Evolutionary conservation across 305 asterid species (phyloP), one percentile per base, ranked within the genome.

Genomic region (Fraxinus ornus): DNA sequence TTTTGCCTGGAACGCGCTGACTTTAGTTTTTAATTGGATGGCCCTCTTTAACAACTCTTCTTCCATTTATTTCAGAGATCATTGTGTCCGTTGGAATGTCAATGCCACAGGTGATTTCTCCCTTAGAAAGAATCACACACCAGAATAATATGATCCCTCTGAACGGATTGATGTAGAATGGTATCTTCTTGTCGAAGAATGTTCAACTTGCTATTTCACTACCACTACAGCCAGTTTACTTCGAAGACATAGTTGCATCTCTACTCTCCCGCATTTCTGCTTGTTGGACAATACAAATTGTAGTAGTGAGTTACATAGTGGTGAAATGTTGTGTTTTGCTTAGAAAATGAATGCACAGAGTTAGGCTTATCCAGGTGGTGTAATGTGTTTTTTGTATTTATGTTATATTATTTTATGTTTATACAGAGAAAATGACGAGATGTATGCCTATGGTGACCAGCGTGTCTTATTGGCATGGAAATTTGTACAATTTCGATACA

Each of bases 51-150:
- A 33, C 71, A 49, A 79, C 78, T 12, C 21, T 35, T 62, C 26
- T 77, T 41, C 76, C 3, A 66, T 82, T 71, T 84, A 44, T 88
- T 90, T 47, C 95, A 95, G 98, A 95, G 88, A 93, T 95, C 89
- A 93, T 93, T 47, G 96, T 95, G 55, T 93, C 98, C 1, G 98
- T 95, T 75, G 98, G 98, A 66, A 95, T 92, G 94, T 92, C 98
- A 35, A 92, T 94, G 93, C 98, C 98, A 39, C 98, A 86, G 87
- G 87, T 87, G 90, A 92, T 94, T 81, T 89, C 97, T 82, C 90
- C 95, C 7, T 39, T 90, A 3, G 93, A 89, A 62, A 83, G 83
- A 60, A 79, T 78, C 49, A 76, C 91, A 12, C 87, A 71, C 44
- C 91, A 77, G 81, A 86, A 77, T 7, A 85, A 87, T 37, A 82